Evolutionary conservation across 768 basidiomycete species (phyloP), one percentile per base, ranked within the genome.

Genomic region (Boletus rubescentipes): DNA sequence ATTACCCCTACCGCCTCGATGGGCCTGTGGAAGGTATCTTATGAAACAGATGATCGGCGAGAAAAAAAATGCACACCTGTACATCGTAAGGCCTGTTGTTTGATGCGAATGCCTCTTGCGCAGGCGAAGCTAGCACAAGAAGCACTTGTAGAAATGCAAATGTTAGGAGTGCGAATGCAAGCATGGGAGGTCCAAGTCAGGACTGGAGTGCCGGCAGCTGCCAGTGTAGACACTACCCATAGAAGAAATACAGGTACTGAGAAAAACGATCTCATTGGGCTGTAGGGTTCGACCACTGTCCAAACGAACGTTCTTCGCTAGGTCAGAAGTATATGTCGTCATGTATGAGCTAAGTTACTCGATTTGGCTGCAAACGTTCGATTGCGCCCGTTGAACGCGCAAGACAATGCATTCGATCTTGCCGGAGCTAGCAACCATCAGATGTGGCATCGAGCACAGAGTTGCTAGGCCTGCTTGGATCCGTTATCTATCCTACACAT

Each of bases 1-100:
- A 64, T 87, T 84, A 16, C 89, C 89, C 66, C 90, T 79, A 56
- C 86, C 84, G 31, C 90, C 90, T 46, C 89, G 82, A 67, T 89
- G 88, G 16, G 81, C 87, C 87, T 89, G 46, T 31, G 35, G 36
- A 21, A 35, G 6, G 31, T 10, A 36, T 43, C 20, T 41, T 52
- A 39, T 56, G 26, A 54, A 40, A 61, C 49, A 36, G 50, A 49
- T 34, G 14, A 31, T 23, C 18, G 11, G 37, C 10, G 29, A 35
- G 30, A 36, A 9, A 32, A 34, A 20, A 35, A 44, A 38, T 30
- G 57, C 63, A 12, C 43, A 79, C 82, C 72, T 83, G 82, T 34
- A 83, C 68, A 56, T 84, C 82, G 56, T 76, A 84, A 56, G 72
- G 74, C 34, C 64, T 64, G 46, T 53, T 64, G 23, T 45, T 62